Base-by-base conservation (phyloP, 2,329 filamentous ascomycete genomes). In the Beauveria caledonica region DNA sequence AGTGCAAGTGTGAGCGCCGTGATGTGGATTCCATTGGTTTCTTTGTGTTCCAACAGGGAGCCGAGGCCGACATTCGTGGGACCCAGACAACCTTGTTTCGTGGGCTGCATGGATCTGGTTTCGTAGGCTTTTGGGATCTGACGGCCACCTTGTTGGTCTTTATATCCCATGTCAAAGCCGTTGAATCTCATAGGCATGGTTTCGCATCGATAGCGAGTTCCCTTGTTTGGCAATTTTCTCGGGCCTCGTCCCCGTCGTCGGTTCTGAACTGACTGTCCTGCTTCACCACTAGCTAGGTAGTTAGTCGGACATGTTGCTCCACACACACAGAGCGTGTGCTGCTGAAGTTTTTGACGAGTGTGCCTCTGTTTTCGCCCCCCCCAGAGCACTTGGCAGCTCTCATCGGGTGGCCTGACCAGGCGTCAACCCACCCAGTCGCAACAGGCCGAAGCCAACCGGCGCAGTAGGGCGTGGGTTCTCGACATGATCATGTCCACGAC, bases 1-100 rank as follows among this genome's bases (percentile, higher is more conserved):
- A 81, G 79, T 79, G 79, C 79, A 82, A 78, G 78, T 81, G 71
- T 71, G 76, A 71, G 73, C 76, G 76, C 63, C 60, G 51, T 52
- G 50, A 62, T 62, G 55, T 62, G 60, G 60, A 27, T 59, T 58
- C 55, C 42, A 58, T 39, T 52, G 55, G 53, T 50, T 56, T 61
- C 23, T 51, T 27, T 60, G 39, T 54, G 42, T 61, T 51, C 46
- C 48, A 59, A 40, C 56, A 44, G 27, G 55, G n/a, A 45, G 56
- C 56, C 39, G 56, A 59, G 39, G 48, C 56, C 55, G 56, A 51
- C 56, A 29, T 51, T 44, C 39, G 56, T 39, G 23, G 11, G 56
- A 52, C 48, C 56, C 48, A 52, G 56, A 44, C 45, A 36, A 39
- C 55, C n/a, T 52, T 58, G 36, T 58, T 36, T 58, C 45, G 23